Conservation (phyloP, 495 filamentous ascomycete species). For the Hypoxylon perforatum region DNA sequence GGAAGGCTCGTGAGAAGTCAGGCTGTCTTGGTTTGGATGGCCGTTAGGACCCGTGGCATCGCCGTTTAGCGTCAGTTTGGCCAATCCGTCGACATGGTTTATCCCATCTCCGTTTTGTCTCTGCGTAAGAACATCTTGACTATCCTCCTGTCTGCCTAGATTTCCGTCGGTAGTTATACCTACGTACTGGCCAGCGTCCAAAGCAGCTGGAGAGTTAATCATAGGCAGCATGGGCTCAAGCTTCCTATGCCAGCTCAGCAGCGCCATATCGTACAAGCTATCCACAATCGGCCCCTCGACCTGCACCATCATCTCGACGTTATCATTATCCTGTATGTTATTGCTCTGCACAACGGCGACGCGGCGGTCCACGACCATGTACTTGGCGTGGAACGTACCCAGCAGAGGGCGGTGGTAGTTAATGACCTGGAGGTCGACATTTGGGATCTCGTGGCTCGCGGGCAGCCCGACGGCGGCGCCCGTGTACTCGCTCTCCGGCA, state of each 20-base stretch:
- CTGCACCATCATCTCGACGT: constrained; percentile 83
- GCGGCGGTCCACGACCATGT: constrained; percentile 77
- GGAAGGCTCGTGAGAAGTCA: not conserved
- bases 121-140: constrained; percentile 18
- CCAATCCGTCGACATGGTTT: not conserved
- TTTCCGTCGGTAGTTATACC: constrained; percentile 39
- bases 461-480: constrained; percentile 69
- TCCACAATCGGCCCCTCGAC: constrained; percentile 82
- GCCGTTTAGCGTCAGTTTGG: not conserved
- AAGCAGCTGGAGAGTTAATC: constrained; percentile 60
- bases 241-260: constrained; percentile 76
- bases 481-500: constrained; percentile 67
- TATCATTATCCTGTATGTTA: constrained; percentile 83
- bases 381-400: constrained; percentile 83
- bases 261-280: constrained; percentile 74
- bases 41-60: not conserved
- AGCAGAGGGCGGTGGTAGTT: constrained; percentile 79
- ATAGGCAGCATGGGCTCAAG: constrained; percentile 71
- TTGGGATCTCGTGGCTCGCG: constrained; percentile 69
- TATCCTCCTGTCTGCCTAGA: constrained; percentile 36
- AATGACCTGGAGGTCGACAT: constrained; percentile 76
- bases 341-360: constrained; percentile 77
- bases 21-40: not conserved
- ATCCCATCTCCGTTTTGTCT: not conserved
- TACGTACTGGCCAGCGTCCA: constrained; percentile 34